phyloP scores from a whole-genome alignment of 2,329 filamentous ascomycete species.

The Corinectria fuckeliana region DNA sequence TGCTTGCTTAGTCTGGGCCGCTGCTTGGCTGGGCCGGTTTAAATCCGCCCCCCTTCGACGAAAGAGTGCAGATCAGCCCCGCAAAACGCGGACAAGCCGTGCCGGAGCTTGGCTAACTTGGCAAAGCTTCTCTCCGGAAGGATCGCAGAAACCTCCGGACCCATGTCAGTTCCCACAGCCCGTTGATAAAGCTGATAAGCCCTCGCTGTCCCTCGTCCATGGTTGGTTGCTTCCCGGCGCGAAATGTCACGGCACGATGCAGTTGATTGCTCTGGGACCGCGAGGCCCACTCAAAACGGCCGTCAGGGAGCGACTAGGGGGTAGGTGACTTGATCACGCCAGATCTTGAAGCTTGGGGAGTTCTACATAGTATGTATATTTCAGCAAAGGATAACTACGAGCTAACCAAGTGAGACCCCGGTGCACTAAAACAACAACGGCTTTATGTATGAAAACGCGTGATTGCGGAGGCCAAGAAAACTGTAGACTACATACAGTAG shows the following conservation, averaged over 20 bases:
- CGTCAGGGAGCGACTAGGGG: too few species aligned
- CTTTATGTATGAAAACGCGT: too few species aligned
- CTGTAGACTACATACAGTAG: too few species aligned
- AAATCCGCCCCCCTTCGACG: neutral
- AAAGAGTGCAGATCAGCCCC: conserved; percentile 2
- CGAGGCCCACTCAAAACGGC: neutral
- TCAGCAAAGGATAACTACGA: neutral
- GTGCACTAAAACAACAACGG: too few species aligned
- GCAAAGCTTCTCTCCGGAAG: conserved; percentile 2
- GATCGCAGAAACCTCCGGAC: neutral
- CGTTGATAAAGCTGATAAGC: neutral
- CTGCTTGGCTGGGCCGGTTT: neutral
- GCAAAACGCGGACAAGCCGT: conserved; percentile 4
- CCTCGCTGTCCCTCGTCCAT: too few species aligned
- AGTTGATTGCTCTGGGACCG: neutral
- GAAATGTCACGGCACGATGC: neutral
- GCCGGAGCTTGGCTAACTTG: conserved; percentile 7
- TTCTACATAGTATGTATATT: too few species aligned
- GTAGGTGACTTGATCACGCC: too few species aligned
- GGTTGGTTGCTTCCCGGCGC: neutral
- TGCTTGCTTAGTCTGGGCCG: neutral
- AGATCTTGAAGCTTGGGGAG: too few species aligned
- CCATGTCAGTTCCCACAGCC: neutral
- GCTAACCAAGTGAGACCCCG: neutral
- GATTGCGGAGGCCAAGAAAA: neutral